Conservation (phyloP, 2,329 filamentous ascomycete genomes). For the Chalara sp. region DNA sequence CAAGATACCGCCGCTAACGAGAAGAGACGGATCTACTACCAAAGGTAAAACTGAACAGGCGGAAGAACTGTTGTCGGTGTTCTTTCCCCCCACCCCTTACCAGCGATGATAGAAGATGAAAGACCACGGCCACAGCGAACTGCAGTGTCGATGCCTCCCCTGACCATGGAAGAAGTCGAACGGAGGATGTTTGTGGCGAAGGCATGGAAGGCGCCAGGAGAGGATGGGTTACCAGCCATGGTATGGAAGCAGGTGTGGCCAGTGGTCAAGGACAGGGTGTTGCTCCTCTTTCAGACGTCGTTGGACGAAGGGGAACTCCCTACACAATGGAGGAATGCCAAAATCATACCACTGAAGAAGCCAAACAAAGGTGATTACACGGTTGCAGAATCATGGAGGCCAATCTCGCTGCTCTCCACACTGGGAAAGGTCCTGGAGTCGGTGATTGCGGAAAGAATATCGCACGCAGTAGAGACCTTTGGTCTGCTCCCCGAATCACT, state of each 20-base stretch:
- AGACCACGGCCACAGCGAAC: background rate
- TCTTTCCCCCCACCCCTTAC: conserved; percentile 2
- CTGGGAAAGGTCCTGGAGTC: too few species aligned
- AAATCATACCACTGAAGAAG: too few species aligned
- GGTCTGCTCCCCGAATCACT: too few species aligned
- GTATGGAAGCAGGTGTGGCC: background rate
- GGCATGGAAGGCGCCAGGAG: background rate
- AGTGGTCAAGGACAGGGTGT: too few species aligned
- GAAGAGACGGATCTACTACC: background rate
- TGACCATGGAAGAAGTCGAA: conserved; percentile 1
- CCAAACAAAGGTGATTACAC: too few species aligned
- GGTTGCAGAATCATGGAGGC: too few species aligned
- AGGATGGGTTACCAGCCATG: background rate
- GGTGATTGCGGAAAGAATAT: too few species aligned
- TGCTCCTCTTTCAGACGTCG: too few species aligned
- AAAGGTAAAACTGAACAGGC: background rate
- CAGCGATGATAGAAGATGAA: conserved; percentile 1
- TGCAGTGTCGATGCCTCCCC: background rate
- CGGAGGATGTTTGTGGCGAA: conserved; percentile 1
- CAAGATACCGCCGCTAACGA: background rate
- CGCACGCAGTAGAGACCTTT: too few species aligned
- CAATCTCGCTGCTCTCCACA: too few species aligned
- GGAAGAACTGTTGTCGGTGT: background rate
- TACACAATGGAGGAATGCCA: too few species aligned
- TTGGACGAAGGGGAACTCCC: too few species aligned